A percentile compares a stretch with the other conserved stretches of the same genome.
phyloP scores from a whole-genome alignment of 2,329 filamentous ascomycete species.

The Nemania serpens region DNA sequence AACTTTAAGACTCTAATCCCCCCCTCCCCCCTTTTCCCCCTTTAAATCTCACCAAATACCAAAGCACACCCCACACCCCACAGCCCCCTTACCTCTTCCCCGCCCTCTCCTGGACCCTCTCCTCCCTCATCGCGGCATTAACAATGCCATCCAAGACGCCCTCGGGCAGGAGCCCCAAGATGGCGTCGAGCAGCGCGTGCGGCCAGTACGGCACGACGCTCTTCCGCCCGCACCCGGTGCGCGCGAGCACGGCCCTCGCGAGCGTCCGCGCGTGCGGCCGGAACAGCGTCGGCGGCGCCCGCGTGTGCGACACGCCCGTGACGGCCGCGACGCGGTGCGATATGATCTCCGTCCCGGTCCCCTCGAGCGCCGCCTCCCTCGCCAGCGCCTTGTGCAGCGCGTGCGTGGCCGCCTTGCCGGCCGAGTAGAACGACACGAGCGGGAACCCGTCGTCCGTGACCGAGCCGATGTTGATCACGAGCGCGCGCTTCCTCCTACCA shows the following conservation, averaged over 20 bases:
- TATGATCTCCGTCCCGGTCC: slow-evolving; percentile 24
- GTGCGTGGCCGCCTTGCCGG: slow-evolving; percentile 28
- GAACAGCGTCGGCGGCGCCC: slow-evolving; percentile 21
- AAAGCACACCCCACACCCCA: no score
- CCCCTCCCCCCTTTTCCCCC: not conserved
- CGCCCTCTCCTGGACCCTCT: slow-evolving; percentile 5
- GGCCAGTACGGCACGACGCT: slow-evolving; percentile 33
- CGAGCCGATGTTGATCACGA: slow-evolving; percentile 33
- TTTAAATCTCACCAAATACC: no score
- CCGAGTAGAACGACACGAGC: slow-evolving; percentile 32
- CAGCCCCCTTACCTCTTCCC: slow-evolving; percentile 8
- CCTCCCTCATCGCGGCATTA: slow-evolving; percentile 19
- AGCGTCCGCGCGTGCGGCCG: slow-evolving; percentile 27
- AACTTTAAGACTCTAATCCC: not conserved
- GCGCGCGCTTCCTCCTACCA: slow-evolving; percentile 13
- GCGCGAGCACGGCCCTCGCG: slow-evolving; percentile 27
- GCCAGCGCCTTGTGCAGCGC: slow-evolving; percentile 26
- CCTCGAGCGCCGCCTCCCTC: slow-evolving; percentile 45
- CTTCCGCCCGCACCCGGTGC: slow-evolving; percentile 26
- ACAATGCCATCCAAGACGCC: slow-evolving; percentile 12
- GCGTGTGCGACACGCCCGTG: slow-evolving; percentile 22
- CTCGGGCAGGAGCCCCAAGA: slow-evolving; percentile 10
- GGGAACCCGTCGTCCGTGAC: slow-evolving; percentile 31
- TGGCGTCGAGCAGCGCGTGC: slow-evolving; percentile 29
- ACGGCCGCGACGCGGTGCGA: slow-evolving; percentile 30